Conservation (phyloP, 345 rosid species). For the Hypericum androsaemum region DNA sequence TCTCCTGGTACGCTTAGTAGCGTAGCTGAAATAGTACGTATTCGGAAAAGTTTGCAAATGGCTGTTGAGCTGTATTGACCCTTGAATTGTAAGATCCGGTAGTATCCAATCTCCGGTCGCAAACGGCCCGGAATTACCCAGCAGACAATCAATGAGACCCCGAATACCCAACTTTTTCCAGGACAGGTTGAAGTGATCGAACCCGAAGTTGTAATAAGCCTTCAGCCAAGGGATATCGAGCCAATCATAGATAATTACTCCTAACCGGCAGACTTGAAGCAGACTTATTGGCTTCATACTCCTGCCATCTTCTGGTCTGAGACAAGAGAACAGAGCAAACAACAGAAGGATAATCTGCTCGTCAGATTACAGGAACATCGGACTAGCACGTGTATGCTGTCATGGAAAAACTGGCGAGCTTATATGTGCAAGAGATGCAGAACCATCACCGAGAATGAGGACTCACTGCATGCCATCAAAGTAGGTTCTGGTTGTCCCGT, state of each 20-base stretch:
- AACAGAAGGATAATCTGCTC: neutral
- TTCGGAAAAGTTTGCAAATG: constrained; percentile 55
- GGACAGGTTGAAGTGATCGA: constrained; percentile 78
- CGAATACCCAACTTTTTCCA: constrained; percentile 60
- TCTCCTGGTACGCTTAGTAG: constrained; percentile 67
- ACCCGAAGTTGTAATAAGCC: constrained; percentile 82
- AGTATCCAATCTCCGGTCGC: constrained; percentile 86
- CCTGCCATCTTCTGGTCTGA: constrained; percentile 80
- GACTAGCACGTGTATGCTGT: no score
- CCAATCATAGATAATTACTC: constrained; percentile 88
- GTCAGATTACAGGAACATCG: neutral
- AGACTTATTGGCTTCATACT: constrained; percentile 60
- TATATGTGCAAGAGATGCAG: no score
- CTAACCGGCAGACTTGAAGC: constrained; percentile 74
- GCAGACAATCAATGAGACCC: constrained; percentile 56
- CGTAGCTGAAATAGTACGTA: constrained; percentile 91
- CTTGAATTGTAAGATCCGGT: constrained; percentile 91
- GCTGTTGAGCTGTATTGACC: constrained; percentile 48
- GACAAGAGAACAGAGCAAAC: neutral
- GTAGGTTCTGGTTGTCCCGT: constrained; percentile 87
- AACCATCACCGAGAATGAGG: neutral
- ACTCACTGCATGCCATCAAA: constrained; percentile 91
- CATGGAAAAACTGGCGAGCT: no score
- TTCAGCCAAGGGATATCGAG: constrained; percentile 79
- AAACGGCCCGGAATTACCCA: constrained; percentile 81